phyloP scores from a whole-genome alignment of 2,329 filamentous ascomycete species.

The Pseudodiploospora longispora region DNA sequence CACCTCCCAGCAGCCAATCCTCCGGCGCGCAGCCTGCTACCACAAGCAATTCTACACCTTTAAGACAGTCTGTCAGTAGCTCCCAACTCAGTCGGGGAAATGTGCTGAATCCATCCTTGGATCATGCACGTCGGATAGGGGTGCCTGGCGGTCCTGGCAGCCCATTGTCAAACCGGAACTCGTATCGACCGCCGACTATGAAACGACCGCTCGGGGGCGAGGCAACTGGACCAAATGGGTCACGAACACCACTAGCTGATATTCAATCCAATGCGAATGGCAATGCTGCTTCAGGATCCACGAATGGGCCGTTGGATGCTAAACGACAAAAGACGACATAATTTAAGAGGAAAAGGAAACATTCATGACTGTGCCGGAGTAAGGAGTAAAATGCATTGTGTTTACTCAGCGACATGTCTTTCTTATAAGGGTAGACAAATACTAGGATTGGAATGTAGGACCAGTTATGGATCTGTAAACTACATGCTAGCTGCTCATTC shows the following conservation, averaged over 20 bases:
- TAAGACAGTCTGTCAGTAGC: slow-evolving; percentile 19
- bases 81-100: slow-evolving; percentile 28
- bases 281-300: slow-evolving; percentile 12
- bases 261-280: slow-evolving; percentile 36
- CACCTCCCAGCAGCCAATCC: slow-evolving; percentile 28
- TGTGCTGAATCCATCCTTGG: slow-evolving; percentile 45
- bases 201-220: slow-evolving; percentile 37
- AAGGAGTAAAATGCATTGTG: neutral
- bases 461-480: too few relatives aligned
- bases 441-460: too few relatives aligned
- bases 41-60: slow-evolving; percentile 20
- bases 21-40: slow-evolving; percentile 13
- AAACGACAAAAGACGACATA: slow-evolving; percentile 45
- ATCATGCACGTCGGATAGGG: slow-evolving; percentile 49
- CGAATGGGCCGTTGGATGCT: slow-evolving; percentile 29
- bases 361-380: neutral
- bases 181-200: slow-evolving; percentile 52
- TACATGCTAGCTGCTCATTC: too few relatives aligned
- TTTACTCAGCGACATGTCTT: too few relatives aligned
- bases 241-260: slow-evolving; percentile 41
- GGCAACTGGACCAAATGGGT: slow-evolving; percentile 12
- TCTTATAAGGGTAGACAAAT: too few relatives aligned
- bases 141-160: slow-evolving; percentile 47
- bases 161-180: slow-evolving; percentile 49
- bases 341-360: slow-evolving; percentile 1